Evolutionary conservation across 805 yeast species (phyloP), one percentile per base, ranked within the genome.

Genomic region (Teunomyces lycoperdinae): DNA sequence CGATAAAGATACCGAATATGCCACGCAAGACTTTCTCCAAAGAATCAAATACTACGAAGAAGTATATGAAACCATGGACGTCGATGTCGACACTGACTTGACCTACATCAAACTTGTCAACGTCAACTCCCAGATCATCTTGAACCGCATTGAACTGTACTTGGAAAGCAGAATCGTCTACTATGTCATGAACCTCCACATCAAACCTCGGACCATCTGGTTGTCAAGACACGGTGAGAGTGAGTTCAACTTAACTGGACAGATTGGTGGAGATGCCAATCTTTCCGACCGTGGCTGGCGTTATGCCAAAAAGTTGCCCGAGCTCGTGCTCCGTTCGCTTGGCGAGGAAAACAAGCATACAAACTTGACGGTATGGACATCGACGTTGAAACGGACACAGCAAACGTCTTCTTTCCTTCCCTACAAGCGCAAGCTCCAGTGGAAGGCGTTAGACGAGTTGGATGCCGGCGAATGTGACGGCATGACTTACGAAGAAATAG

Each of bases 381-480:
- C 97, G 2, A 92, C 97, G 0, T 76, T 92, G 56, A 82, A 77
- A 53, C 77, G 99, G 67, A 92, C 99, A 5, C 94, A 89, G 66
- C 96, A 92, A 64, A 92, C 98, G 1, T 92, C 97, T 1, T 81
- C 86, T 50, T 78, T 76, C 63, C 74, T 92, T 57, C 89, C 94
- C 1, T 89, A 87, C 66, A 83, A 85, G 50, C 68, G 67, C 49
- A 85, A 90, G 63, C 74, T 90, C 55, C 86, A 85, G 53, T 92
- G 99, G 99, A 94, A 94, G 67, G 98, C 98, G 0, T 73, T 92
- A 56, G 98, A 92, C 65, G 99, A 92, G 70, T 78, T 92, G 52
- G 98, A 92, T 65, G 98, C 97, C 0, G 99, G 99, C 9, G 91
- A 89, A 20, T 92, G 98, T 66, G 99, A 92, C 67, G 98, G 97